These are phyloP conservation scores for Pseudocercospora cruenta DNA, from an alignment of 2,329 filamentous ascomycete genomes.

Conservation along the genomic window DNA sequence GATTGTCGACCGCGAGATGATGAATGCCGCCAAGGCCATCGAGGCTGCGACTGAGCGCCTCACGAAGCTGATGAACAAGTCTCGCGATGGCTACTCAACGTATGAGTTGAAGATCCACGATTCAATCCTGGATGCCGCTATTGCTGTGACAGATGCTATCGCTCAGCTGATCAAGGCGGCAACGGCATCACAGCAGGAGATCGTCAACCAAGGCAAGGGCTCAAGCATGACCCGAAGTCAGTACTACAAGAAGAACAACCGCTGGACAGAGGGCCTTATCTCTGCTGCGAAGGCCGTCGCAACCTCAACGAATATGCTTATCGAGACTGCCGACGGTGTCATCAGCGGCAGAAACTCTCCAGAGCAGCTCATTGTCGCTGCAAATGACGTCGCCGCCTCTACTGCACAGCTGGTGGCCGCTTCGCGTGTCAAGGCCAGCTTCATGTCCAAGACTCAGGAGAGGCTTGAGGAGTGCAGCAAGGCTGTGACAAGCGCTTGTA, in stretches of 20 bases:
- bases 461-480: conserved; percentile 87
- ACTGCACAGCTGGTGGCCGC: conserved; percentile 96
- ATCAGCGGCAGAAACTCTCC: conserved; percentile 89
- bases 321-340: conserved; percentile 96
- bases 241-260: conserved; percentile 99
- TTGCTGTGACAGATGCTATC: conserved; percentile 92
- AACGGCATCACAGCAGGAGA: conserved; percentile 90
- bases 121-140: conserved; percentile 88
- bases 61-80: conserved; percentile 92
- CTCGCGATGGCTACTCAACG: conserved; percentile 90
- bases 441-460: conserved; percentile 98
- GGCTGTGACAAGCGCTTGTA: conserved; percentile 86
- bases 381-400: conserved; percentile 93
- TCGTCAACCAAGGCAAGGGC: conserved; percentile 89
- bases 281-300: conserved; percentile 97
- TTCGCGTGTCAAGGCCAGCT: conserved; percentile 92
- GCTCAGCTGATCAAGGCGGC: conserved; percentile 93
- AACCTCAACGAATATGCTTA: conserved; percentile 83
- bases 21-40: conserved; percentile 92
- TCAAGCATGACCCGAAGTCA: conserved; percentile 74
- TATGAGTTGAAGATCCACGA: conserved; percentile 97
- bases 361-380: conserved; percentile 96
- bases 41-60: conserved; percentile 87
- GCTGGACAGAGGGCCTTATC: conserved; percentile 97
- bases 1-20: conserved; percentile 87